phyloP scores from a whole-genome alignment of 257 asterid species.

The Lithospermum erythrorhizon region DNA sequence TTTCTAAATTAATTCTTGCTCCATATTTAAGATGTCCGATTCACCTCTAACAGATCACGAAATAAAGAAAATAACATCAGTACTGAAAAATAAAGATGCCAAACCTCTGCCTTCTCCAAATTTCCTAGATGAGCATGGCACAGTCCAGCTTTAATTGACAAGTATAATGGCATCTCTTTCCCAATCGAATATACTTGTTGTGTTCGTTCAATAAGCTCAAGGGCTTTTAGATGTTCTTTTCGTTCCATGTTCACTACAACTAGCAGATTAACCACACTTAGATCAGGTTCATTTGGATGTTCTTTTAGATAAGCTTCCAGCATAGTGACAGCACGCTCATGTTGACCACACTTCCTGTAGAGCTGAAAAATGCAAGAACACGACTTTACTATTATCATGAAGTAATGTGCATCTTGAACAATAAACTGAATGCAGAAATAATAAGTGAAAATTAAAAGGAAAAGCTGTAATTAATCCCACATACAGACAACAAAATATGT shows the following conservation, averaged over 20 bases:
- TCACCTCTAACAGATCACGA: background rate
- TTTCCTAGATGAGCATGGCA: conserved; percentile 61
- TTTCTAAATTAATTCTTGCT: too few relatives aligned
- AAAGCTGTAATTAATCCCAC: background rate
- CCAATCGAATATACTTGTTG: conserved; percentile 28
- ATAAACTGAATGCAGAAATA: too few relatives aligned
- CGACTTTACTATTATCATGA: conserved; percentile 2
- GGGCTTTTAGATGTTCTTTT: conserved; percentile 45
- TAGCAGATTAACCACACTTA: conserved; percentile 44
- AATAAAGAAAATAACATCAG: background rate
- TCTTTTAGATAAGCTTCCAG: conserved; percentile 46
- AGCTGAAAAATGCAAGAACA: conserved; percentile 26
- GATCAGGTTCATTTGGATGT: conserved; percentile 31
- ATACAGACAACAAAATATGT: background rate
- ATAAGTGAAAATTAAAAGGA: background rate
- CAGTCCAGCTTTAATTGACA: conserved; percentile 59
- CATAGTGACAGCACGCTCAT: conserved; percentile 46
- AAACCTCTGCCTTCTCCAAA: conserved; percentile 54
- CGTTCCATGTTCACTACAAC: conserved; percentile 50
- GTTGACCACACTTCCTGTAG: conserved; percentile 48
- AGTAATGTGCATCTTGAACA: too few relatives aligned
- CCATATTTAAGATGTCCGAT: background rate
- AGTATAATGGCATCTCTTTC: conserved; percentile 39
- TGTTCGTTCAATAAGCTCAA: conserved; percentile 47
- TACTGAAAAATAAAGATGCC: background rate